Evolutionary conservation across 495 filamentous ascomycete genomes (phyloP).

Genomic region (Lentithecium fluviatile): DNA sequence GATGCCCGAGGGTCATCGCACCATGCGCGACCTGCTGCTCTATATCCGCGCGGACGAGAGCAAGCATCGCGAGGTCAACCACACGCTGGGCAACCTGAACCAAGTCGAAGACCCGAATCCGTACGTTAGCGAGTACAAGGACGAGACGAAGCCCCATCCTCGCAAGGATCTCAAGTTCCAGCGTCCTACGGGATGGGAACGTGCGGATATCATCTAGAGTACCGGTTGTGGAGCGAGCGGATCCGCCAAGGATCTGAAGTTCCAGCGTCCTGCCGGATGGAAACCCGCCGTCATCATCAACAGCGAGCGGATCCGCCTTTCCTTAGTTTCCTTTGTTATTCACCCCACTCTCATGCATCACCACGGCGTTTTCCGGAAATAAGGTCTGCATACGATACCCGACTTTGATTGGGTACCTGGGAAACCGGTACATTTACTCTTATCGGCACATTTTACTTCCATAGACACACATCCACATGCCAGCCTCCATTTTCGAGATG

Average conservation of each 20-base stretch:
- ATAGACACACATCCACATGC: too few relatives aligned
- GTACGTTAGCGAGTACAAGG: conserved; percentile 73
- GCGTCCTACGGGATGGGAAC: conserved; percentile 75
- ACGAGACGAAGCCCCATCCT: conserved; percentile 61
- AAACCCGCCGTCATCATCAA: conserved; percentile 75
- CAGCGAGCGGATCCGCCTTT: background rate
- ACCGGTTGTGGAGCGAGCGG: too few relatives aligned
- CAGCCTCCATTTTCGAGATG: too few relatives aligned
- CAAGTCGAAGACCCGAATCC: conserved; percentile 87
- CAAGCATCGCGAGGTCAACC: conserved; percentile 97
- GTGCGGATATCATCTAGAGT: conserved; percentile 66
- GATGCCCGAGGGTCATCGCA: conserved; percentile 79
- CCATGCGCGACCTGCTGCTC: conserved; percentile 80
- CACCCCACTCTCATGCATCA: background rate
- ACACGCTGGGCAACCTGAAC: conserved; percentile 82
- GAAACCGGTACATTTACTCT: background rate
- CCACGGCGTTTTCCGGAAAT: background rate
- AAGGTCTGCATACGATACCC: background rate
- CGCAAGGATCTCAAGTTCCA: conserved; percentile 67
- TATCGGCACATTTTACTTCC: too few relatives aligned
- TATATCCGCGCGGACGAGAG: conserved; percentile 94
- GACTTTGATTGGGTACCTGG: background rate
- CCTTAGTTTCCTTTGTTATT: background rate
- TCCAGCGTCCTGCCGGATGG: conserved; percentile 70
- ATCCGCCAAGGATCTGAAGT: conserved; percentile 70